Evolutionary conservation across 306 rosid genomes (phyloP).

Genomic region (Gynostemma pentaphyllum): DNA sequence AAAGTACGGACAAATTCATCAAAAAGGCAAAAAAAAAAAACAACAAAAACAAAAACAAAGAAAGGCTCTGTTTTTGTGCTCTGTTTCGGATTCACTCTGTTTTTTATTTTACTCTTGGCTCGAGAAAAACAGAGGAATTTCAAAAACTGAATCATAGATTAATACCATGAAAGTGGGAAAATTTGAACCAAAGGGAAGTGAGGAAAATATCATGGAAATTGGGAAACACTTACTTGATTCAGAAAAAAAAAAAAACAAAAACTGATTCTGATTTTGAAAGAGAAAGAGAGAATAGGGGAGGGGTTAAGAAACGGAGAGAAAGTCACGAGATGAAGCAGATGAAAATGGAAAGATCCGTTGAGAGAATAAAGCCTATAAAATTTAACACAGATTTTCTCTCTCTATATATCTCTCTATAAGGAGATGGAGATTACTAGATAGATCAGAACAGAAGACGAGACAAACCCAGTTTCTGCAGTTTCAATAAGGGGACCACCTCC

Average conservation of each 20-base stretch:
- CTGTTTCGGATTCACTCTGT: background rate
- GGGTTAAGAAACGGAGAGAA: background rate
- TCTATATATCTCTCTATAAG: background rate
- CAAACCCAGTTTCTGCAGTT: conserved; percentile 47
- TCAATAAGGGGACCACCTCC: conserved; percentile 55
- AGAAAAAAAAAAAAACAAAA: background rate
- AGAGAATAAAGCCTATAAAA: too few relatives aligned
- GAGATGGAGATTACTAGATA: conserved; percentile 13
- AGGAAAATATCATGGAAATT: background rate
- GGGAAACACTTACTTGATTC: background rate
- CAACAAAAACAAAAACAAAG: background rate
- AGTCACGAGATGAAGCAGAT: conserved; percentile 40
- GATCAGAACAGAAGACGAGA: conserved; percentile 59
- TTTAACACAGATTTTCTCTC: conserved; percentile 3
- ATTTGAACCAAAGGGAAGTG: background rate
- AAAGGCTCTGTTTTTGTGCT: background rate
- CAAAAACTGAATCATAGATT: background rate
- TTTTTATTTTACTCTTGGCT: background rate
- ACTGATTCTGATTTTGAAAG: background rate
- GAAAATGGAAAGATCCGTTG: conserved; percentile 33
- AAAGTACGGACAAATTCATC: background rate
- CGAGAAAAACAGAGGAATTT: background rate
- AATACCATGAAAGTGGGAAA: background rate
- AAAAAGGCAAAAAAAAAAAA: background rate
- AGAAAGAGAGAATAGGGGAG: background rate